phyloP scores from a whole-genome alignment of 352 stramenopile species.

The Globisporangium spiculum region DNA sequence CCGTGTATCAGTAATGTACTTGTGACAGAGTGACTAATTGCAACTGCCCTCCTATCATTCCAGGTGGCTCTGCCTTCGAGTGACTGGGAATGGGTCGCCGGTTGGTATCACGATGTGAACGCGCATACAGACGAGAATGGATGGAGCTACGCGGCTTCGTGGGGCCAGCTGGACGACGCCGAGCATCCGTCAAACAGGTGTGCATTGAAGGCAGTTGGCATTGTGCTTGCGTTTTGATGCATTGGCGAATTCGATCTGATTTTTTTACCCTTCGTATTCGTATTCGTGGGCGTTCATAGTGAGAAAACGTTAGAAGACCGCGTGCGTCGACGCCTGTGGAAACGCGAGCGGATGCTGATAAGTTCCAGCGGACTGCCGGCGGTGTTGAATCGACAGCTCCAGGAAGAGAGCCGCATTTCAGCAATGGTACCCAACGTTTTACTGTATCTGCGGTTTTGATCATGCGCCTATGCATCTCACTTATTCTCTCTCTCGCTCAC shows the following conservation, averaged over 20 bases:
- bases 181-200: constrained; percentile 16
- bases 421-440: constrained; percentile 23
- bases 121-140: constrained; percentile 47
- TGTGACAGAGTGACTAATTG: no score
- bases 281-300: not conserved
- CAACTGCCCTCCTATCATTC: no score
- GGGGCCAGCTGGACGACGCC: constrained; percentile 27
- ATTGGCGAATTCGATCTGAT: no score
- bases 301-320: constrained; percentile 31
- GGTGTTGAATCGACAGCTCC: constrained; percentile 25
- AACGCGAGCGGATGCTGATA: constrained; percentile 50
- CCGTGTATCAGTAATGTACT: no score
- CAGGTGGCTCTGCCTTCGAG: constrained; percentile 39
- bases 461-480: no score
- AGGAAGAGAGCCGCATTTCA: constrained; percentile 30
- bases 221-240: no score
- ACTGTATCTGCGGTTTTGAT: constrained; percentile 13
- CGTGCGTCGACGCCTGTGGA: constrained; percentile 56
- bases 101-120: constrained; percentile 45
- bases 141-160: constrained; percentile 50
- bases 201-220: no score
- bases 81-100: constrained; percentile 63
- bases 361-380: constrained; percentile 29
- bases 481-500: not conserved
- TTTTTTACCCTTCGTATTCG: no score